Percentiles rank a stretch among this genome's conserved stretches.
phyloP scores from a whole-genome alignment of 2,329 filamentous ascomycete species.

The Cladophialophora psammophila region DNA sequence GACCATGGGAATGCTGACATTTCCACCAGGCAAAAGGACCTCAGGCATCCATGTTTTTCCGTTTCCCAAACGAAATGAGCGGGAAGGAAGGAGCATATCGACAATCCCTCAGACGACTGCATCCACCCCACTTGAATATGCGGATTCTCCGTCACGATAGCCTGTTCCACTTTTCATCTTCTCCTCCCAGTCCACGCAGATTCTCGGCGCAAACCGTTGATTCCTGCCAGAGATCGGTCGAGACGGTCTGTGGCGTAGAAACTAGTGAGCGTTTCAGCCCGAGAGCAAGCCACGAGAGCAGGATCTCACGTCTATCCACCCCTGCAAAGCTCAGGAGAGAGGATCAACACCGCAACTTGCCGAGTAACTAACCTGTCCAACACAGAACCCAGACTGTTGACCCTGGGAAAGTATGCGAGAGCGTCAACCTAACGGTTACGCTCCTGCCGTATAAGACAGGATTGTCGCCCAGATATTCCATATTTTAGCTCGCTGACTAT shows the following conservation, averaged over 20 bases:
- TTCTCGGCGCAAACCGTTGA: neutral
- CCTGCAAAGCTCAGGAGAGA: neutral
- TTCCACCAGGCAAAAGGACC: neutral
- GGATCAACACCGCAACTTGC: neutral
- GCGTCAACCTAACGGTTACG: too few relatives aligned
- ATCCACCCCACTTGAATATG: neutral
- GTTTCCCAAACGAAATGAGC: neutral
- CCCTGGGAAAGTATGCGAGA: too few relatives aligned
- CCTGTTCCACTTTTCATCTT: neutral
- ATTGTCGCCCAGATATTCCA: too few relatives aligned
- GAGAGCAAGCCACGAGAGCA: neutral
- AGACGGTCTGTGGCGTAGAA: neutral
- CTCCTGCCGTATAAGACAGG: too few relatives aligned
- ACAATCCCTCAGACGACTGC: neutral
- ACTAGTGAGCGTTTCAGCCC: neutral
- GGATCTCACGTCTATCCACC: neutral
- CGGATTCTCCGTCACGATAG: neutral
- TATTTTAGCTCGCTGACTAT: too few relatives aligned
- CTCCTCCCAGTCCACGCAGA: neutral
- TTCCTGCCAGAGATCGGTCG: neutral
- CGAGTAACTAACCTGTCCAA: neutral
- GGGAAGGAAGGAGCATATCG: neutral
- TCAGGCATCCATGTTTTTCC: neutral
- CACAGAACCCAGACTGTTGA: neutral
- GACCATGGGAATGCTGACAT: conserved; percentile 2